Base-by-base conservation (phyloP, 176 grass and related monocot genomes). In the Panicum miliaceum region DNA sequence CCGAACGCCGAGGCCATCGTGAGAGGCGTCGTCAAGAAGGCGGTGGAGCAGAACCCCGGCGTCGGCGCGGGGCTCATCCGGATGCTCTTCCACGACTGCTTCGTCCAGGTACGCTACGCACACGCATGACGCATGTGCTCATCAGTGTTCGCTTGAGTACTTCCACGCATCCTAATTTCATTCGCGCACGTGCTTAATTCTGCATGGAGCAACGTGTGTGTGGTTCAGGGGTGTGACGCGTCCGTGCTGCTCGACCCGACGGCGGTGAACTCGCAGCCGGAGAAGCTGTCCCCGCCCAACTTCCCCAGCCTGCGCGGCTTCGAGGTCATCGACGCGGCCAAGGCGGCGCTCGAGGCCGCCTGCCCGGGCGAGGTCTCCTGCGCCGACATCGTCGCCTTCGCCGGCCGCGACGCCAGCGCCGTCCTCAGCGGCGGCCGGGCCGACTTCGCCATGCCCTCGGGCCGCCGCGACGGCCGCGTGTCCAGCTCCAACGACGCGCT, bases 41-140 rank as follows among this genome's bases (percentile, higher is more conserved):
- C 89, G 3, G 14, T 61, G 18, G 3, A 3, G 12, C 10, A 42
- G 32, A 53, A 88, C 56, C 45, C 81, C 25, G 90, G 90, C 32
- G 1, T 82, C 9, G 90, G 77, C 0, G 82, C 82, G 3, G 86
- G 82, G 0, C 62, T 88, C 60, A 47, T 92, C 56, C 67, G 86
- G 1, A 25, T 92, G 82, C 57, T 72, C 50, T 92, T 92, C 82
- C 90, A 92, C 36, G 86, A 88, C 56, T 88, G 86, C 80, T 88
- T 88, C 60, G 85, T 87, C 60, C 7, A 64, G 54, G 75, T 68
- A 45, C 12, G 46, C 46, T 14, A 7, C 42, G 38, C 16, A 29
- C 27, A 26, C 18, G 29, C 61, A 54, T 54, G 18, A 15, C 5
- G 4, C 63, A 36, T 34, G 4, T 34, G 13, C n/a, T n/a, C n/a